A percentile compares a stretch with the other conserved stretches of the same genome.
Evolutionary conservation across 2,329 filamentous ascomycete species (phyloP).

Genomic region (Aspergillus viridinutans): DNA sequence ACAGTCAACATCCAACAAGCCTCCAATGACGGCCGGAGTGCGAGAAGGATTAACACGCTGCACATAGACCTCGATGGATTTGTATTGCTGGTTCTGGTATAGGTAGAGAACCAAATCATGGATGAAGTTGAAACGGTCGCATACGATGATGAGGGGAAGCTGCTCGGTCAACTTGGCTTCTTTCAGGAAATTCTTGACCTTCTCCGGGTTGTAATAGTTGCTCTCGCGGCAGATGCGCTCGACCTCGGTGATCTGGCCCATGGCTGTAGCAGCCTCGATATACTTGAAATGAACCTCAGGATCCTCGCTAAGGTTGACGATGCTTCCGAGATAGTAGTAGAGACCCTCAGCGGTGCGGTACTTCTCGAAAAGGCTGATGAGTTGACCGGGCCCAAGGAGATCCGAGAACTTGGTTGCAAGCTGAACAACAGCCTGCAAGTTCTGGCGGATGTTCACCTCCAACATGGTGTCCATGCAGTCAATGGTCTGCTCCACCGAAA

Average conservation of each 20-base stretch:
- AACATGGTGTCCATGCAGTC: constrained; percentile 96
- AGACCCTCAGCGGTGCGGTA: constrained; percentile 95
- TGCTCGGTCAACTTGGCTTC: constrained; percentile 90
- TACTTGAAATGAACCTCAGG: constrained; percentile 98
- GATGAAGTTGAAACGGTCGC: constrained; percentile 98
- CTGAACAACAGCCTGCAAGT: constrained; percentile 89
- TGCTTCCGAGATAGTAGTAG: constrained; percentile 96
- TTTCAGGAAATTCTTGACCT: constrained; percentile 99
- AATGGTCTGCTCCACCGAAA: constrained; percentile 91
- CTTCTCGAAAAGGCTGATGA: constrained; percentile 95
- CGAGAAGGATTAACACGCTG: constrained; percentile 91
- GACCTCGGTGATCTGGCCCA: constrained; percentile 91
- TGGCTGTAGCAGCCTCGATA: constrained; percentile 91
- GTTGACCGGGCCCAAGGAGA: constrained; percentile 75
- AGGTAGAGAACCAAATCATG: constrained; percentile 94
- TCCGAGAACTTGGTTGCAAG: constrained; percentile 98
- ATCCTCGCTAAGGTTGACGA: constrained; percentile 95
- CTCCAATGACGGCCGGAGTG: constrained; percentile 89
- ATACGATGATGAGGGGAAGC: constrained; percentile 94
- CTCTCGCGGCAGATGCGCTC: constrained; percentile 96
- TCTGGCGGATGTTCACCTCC: constrained; percentile 93
- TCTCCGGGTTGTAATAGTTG: constrained; percentile 83
- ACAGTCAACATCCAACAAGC: constrained; percentile 91
- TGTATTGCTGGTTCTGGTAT: constrained; percentile 99
- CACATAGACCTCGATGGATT: constrained; percentile 97